Percentiles rank a stretch among this genome's conserved stretches.
phyloP scores from a whole-genome alignment of 2,329 filamentous ascomycete genomes.

The Venturia carpophila region DNA sequence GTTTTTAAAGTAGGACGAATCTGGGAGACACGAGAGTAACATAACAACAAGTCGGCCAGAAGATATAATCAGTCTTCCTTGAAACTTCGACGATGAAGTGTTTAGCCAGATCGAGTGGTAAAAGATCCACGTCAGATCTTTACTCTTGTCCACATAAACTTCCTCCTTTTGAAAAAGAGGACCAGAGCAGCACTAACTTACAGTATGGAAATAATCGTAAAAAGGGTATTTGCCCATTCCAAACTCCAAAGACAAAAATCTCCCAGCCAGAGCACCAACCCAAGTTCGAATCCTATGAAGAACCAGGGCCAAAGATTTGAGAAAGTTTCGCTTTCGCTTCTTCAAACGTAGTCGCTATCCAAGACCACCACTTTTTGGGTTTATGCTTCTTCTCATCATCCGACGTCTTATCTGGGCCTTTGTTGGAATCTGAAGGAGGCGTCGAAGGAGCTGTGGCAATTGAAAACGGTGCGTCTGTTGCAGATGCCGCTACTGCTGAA shows the following conservation, averaged over 20 bases:
- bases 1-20: no score
- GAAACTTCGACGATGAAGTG: not conserved
- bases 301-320: conserved; percentile 2
- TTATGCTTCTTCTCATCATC: conserved; percentile 11
- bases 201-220: not conserved
- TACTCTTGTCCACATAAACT: not conserved
- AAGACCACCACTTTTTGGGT: conserved; percentile 14
- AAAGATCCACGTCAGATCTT: not conserved
- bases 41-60: not conserved
- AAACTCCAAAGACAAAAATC: not conserved
- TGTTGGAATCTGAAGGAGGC: not conserved
- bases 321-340: conserved; percentile 13
- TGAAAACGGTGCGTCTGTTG: not conserved
- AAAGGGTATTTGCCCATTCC: not conserved
- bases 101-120: not conserved
- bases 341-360: conserved; percentile 13
- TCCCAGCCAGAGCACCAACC: not conserved
- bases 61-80: not conserved
- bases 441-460: conserved; percentile 1
- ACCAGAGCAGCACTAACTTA: not conserved
- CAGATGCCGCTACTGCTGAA: not conserved
- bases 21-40: not conserved
- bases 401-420: not conserved
- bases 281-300: not conserved
- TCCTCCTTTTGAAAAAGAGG: not conserved